phyloP scores from a whole-genome alignment of 371 early-diverging fungal species.

The Rhizopus delemar region DNA sequence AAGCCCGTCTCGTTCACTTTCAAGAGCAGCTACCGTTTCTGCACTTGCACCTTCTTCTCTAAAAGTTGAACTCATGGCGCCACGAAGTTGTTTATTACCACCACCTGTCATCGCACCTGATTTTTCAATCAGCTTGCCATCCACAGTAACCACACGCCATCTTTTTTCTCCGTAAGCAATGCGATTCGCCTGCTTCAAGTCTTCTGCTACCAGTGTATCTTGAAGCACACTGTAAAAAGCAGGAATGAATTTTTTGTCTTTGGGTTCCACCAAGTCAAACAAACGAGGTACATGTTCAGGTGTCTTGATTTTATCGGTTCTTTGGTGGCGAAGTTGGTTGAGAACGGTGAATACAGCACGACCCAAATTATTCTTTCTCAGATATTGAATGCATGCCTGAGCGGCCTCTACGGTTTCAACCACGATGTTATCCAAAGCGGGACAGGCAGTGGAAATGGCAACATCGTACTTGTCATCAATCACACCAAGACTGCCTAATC shows the following conservation, averaged over 20 bases:
- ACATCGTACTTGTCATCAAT: conserved; percentile 96
- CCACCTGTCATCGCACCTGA: conserved; percentile 99
- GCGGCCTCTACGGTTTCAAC: conserved; percentile 94
- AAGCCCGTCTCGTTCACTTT: conserved; percentile 57
- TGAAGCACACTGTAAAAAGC: conserved; percentile 92
- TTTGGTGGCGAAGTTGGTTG: conserved; percentile 67
- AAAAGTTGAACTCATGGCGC: conserved; percentile 86
- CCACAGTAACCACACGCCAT: conserved; percentile 95
- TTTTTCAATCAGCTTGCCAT: conserved; percentile 95
- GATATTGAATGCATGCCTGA: conserved; percentile 90
- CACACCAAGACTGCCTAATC: conserved; percentile 95
- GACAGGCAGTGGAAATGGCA: conserved; percentile 94
- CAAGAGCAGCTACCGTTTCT: conserved; percentile 57
- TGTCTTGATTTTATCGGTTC: conserved; percentile 58
- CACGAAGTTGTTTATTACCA: conserved; percentile 70
- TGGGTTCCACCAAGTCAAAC: conserved; percentile 88
- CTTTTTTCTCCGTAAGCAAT: conserved; percentile 87
- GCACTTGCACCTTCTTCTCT: conserved; percentile 60
- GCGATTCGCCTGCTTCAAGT: conserved; percentile 89
- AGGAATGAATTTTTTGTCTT: conserved; percentile 70
- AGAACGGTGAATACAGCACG: conserved; percentile 92
- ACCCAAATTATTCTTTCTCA: conserved; percentile 86
- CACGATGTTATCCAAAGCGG: conserved; percentile 89
- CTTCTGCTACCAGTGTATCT: conserved; percentile 92
- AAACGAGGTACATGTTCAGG: conserved; percentile 88